Evolutionary conservation across 2,329 filamentous ascomycete genomes (phyloP), one percentile per base, ranked within the genome.

Genomic region (Calonectria leucothoes): DNA sequence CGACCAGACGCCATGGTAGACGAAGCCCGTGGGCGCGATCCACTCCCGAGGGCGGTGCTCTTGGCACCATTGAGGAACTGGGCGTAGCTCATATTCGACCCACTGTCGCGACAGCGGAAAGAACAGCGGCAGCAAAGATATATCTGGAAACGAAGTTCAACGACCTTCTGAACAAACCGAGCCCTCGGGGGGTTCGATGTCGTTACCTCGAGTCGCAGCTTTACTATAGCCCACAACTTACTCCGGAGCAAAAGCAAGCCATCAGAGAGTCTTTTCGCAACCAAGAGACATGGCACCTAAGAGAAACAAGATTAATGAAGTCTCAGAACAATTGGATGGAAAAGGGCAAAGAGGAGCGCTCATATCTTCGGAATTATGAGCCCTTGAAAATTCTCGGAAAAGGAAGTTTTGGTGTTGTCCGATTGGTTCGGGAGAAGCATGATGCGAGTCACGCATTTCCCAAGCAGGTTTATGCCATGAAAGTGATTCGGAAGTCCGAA

Each of bases 371-470:
- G 14, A 82, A 82, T 88, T 98, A 96, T 80, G 94, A 98, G 76
- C 88, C 93, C 15, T 85, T 98, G 35, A 94, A 95, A 77, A 89
- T 97, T 23, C 88, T 98, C 6, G 96, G 97, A 0, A 98, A 97
- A 82, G 96, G 97, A 11, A 98, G 96, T 81, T 99, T 98, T 84
- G 96, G 97, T 0, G 93, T 98, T 29, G 97, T 99, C 20, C 91
- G 93, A 57, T 88, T 99, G 42, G 96, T 98, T 2, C 92, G 92
- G 70, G 94, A 96, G 82, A 93, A 87, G 76, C 66, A 77, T 23
- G 79, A 79, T n/a, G 66, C 77, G 0, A 79, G 76, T 2, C 78
- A 83, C 76, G 73, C 77, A 52, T 80, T 77, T 31, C 73, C 81
- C 6, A 79, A 80, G 14, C 89, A 94, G 71, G 92, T 98, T 0